These are phyloP conservation scores for Entonaema liquescens DNA, from an alignment of 495 filamentous ascomycete species.

Conservation along the genomic window DNA sequence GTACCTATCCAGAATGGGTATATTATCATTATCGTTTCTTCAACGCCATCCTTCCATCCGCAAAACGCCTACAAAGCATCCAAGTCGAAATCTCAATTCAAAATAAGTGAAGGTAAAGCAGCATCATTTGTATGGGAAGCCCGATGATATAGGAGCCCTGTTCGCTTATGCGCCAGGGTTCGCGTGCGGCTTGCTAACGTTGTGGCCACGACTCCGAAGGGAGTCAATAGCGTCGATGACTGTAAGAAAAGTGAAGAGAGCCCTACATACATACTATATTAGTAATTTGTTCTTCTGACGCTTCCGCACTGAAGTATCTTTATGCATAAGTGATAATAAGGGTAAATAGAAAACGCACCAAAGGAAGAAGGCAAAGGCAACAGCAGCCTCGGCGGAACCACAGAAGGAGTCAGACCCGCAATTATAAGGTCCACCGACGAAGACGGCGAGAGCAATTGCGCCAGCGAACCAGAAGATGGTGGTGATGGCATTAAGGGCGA, in stretches of 20 bases:
- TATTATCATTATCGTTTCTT: background rate
- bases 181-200: constrained; percentile 40
- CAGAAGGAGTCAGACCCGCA: constrained; percentile 47
- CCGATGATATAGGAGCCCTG: background rate
- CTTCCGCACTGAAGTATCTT: background rate
- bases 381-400: constrained; percentile 52
- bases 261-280: constrained; percentile 26
- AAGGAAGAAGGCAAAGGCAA: constrained; percentile 59
- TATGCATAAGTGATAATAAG: background rate
- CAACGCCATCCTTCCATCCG: background rate
- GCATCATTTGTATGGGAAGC: background rate
- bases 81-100: background rate
- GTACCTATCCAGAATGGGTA: background rate
- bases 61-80: background rate
- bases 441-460: constrained; percentile 75
- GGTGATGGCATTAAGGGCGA: constrained; percentile 74
- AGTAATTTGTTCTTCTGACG: background rate
- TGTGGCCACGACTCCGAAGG: constrained; percentile 47
- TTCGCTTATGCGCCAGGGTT: constrained; percentile 44
- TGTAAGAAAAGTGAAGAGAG: constrained; percentile 50
- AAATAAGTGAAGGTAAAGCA: background rate
- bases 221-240: constrained; percentile 49
- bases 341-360: constrained; percentile 37
- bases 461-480: constrained; percentile 90
- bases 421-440: constrained; percentile 56